Base-by-base conservation (phyloP, 225 moss, liverwort and hornwort genomes). In the Asterella californica region DNA sequence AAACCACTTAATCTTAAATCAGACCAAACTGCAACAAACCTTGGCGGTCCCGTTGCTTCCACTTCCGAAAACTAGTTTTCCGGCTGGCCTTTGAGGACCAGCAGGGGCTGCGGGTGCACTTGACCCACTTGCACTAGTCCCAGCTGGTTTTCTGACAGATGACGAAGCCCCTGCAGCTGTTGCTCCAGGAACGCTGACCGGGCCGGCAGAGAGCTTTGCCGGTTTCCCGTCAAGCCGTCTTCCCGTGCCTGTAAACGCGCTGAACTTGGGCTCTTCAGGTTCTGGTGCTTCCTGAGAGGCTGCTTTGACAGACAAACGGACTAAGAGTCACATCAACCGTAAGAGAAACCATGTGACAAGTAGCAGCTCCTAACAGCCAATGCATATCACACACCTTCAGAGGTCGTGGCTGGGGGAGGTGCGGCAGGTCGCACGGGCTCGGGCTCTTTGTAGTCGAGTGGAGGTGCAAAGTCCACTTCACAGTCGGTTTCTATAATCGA, bases 401-500 rank as follows among this genome's bases (percentile, higher is more conserved):
- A 92, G 70, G 96, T 86, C 6, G 89, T 87, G 59, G 88, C 74
- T 78, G 86, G 80, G 78, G 90, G 86, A 77, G 82, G 88, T 61
- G 90, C 67, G 47, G 88, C 84, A 78, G 97, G 85, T 53, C 85
- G 85, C 65, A 93, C 90, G 57, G 89, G 89, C 82, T 95, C 95
- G 29, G 95, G 99, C 86, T 99, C 99, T 81, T 93, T 93, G 84
- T 99, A 99, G 82, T 99, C 99, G 77, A 99, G 90, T 6, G 99
- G 99, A 57, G 93, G 95, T 72, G 99, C 99, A 62, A 99, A 99
- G 84, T 99, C 99, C 82, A 99, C 99, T 88, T 99, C 99, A 86
- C 99, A 99, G 65, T 99, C 99, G 54, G 99, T 99, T 88, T 99
- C 99, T 80, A 99, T 99, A 37, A 99, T 92, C 25, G 99, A 99